Evolutionary conservation across 768 basidiomycete species (phyloP), one percentile per base, ranked within the genome.

Genomic region (Leccinum longicurvipes): DNA sequence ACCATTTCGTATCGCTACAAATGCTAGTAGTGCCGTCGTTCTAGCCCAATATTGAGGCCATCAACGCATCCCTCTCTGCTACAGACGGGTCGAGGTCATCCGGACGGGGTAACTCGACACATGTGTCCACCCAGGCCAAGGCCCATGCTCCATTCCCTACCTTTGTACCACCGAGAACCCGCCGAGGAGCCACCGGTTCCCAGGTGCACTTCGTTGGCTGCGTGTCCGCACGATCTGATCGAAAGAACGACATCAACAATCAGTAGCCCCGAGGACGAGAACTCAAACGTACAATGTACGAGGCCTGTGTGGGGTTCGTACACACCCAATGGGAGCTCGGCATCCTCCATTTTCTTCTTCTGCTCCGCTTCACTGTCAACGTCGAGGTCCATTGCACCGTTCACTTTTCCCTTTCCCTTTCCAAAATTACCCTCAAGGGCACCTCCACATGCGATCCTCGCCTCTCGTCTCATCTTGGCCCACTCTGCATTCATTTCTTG

Each of bases 251-350:
- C 28, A 55, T 58, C 29, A 31, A 19, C 19, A 57, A 57, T 42
- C 29, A 55, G 23, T 57, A 34, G 53, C 34, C 7, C 29, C 21
- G 47, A 28, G 42, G 24, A 36, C 24, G 31, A 11, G 56, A 47
- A 36, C 14, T 45, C 46, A 56, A 52, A 76, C 86, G 65, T 66
- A 92, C 91, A 90, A 63, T 87, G 81, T 6, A 92, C 79, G 29
- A 86, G 67, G 36, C 86, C 85, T 0, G 86, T 80, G 66, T 96
- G 92, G 8, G 91, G 85, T 61, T 96, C 93, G 63, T 93, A 95
- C 21, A 86, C 76, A 1, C 91, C 92, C 41, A 84, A 61, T 2
- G 86, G 85, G 45, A 79, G 74, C 6, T 60, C 59, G 9, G 54
- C 64, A 3, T 69, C 67, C 25, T 74, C 77, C 51, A 55, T 61